Evolutionary conservation across 2,329 filamentous ascomycete genomes (phyloP), one percentile per base, ranked within the genome.

Genomic region (Penicillium hesseltinei): DNA sequence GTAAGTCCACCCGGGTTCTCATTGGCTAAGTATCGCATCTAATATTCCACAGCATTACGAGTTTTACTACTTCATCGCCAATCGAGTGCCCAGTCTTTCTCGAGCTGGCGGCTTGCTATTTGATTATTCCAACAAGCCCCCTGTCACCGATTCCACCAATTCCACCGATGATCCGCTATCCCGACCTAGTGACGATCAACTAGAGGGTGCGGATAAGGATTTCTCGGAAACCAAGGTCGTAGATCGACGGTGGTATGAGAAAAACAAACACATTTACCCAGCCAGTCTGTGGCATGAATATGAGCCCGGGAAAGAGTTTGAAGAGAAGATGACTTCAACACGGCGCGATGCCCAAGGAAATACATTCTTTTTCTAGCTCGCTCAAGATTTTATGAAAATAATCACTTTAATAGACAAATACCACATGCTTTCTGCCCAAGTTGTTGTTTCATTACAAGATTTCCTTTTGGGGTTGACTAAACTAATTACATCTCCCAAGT

Each of bases 261-360:
- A 88, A 69, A 97, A 97, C 73, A 99, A 97, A 77, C 94, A 99
- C 75, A 97, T 99, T 57, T 99, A 93, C 73, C 94, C 94, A 0
- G 93, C 93, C 21, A 97, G 91, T 71, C 84, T 93, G 46, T 99
- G 94, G 94, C 91, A 92, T 67, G 90, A 96, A 62, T 99, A 96
- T 73, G 92, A 96, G 64, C 89, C 92, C 0, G 90, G 91, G 60
- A 90, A 89, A 74, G 90, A 97, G 68, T 96, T 79, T 62, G 73
- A 76, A 58, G 73, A 78, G 61, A 77, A 75, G 62, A 96, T 77
- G 83, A 85, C 69, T 83, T 90, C 73, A 65, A 84, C 92, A 39
- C 84, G 90, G 66, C 89, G 91, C 69, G 94, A 99, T 76, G 84
- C 84, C 13, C 88, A 91, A 54, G 94, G 94, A 13, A 99, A 99